Base-by-base conservation (phyloP, 2,329 filamentous ascomycete species). In the Aphanocladium album region DNA sequence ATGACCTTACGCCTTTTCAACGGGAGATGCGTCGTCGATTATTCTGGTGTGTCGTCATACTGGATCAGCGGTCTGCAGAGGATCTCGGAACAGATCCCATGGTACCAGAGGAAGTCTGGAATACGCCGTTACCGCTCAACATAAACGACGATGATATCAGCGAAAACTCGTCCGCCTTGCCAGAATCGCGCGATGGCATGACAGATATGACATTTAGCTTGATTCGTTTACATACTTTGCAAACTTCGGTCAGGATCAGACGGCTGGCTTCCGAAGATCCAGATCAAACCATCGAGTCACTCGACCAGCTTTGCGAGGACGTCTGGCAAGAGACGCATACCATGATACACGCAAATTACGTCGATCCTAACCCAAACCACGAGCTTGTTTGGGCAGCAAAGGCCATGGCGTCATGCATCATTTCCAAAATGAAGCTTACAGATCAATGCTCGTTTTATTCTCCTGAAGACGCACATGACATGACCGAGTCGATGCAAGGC, bases 21-120 rank as follows among this genome's bases (percentile, higher is more conserved):
- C 75, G 76, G 2, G 81, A 86, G 69, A 78, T 85, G 69, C 78
- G 83, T 21, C 77, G 84, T 4, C 76, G 85, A 1, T 69, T 87
- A 0, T 87, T 83, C 79, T 85, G 82, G 76, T 80, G 84, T 66
- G 76, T 87, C 17, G 70, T 84, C 27, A 76, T 84, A 21, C 73
- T 86, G 1, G 84, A 88, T 64, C 72, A 77, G 37, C 77, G 79
- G 11, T 76, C 78, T 0, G 75, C 80, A 12, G 80, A 83, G 63
- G 74, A 82, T 49, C 76, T 80, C 1, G 82, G 82, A 17, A 76
- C 75, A 2, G 74, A 69, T 27, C 70, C 75, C 11, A 70, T 76
- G 35, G 70, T 80, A 4, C 68, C 76, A 9, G 69, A 70, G 12
- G 69, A 72, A 30, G 69, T 69, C 21, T 79, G 77, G 62, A 76